Evolutionary conservation across 164 flowering plant genomes (phyloP), one percentile per base, ranked within the genome.

Genomic region (Dillenia turbinata): DNA sequence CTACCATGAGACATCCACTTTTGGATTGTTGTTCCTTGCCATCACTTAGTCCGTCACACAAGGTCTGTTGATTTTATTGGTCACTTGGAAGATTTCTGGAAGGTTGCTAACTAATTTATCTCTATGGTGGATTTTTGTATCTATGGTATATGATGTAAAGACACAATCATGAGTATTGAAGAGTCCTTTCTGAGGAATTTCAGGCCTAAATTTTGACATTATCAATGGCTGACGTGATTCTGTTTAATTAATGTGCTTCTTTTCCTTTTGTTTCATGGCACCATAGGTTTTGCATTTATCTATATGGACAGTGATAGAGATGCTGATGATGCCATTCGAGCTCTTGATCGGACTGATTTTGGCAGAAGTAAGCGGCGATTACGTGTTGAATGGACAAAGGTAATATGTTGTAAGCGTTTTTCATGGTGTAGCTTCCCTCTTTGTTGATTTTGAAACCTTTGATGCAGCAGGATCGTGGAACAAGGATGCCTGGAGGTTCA

Each of bases 1-100:
- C 73, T 71, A 70, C 79, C 82, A 82, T 83, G 89, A 71, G 83
- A 83, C 90, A 84, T 84, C 77, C 86, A 78, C 78, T 72, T 81
- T 80, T 81, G 84, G 88, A 78, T 78, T 77, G 61, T 88, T 88
- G 88, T 85, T 75, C 83, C 78, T 81, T 87, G 96, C 80, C 90
- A 81, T 84, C 84, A 78, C 69, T 84, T 86, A 80, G 71, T 85
- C 72, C 92, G 73, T 66, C 75, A 61, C 60, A 59, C 78, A 85
- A 92, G 98, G 98, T 92, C 96, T 86, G 98, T 81, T 81, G 79
- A 80, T 69, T 82, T 75, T 73, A 61, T 71, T 81, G 78, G 83
- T 79, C 75, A 71, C 68, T 79, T 79, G 80, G 66, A 78, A 80
- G 86, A 67, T 77, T 79, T 72, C 63, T 57, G 50, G 54, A 54